A percentile compares a stretch with the other conserved stretches of the same genome.
Evolutionary conservation across 2,329 filamentous ascomycete species (phyloP).

Genomic region (Hymenoscyphus infarciens): DNA sequence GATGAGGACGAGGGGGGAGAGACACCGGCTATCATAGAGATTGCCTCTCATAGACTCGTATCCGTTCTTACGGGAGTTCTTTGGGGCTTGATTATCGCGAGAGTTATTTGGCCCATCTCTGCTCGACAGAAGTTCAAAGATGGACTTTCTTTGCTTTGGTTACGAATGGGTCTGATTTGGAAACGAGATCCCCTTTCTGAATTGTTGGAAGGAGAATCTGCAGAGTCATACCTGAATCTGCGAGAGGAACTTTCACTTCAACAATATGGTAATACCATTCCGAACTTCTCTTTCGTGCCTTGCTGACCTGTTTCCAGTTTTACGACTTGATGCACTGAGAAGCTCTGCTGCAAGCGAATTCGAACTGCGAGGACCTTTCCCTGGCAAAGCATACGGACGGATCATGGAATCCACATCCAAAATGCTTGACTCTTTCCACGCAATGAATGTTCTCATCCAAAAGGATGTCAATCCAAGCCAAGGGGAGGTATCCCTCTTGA

Average conservation of each 20-base stretch:
- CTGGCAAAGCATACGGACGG: slow-evolving; percentile 64
- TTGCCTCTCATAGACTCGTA: slow-evolving; percentile 81
- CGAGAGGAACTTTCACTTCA: slow-evolving; percentile 85
- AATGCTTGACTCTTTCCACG: slow-evolving; percentile 90
- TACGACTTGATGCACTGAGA: slow-evolving; percentile 70
- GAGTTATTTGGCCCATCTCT: slow-evolving; percentile 90
- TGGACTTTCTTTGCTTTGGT: slow-evolving; percentile 83
- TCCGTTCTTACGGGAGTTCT: slow-evolving; percentile 82
- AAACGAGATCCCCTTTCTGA: slow-evolving; percentile 83
- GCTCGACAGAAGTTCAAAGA: slow-evolving; percentile 85
- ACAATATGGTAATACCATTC: slow-evolving; percentile 55
- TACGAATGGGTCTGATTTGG: slow-evolving; percentile 95
- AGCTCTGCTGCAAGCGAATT: slow-evolving; percentile 78
- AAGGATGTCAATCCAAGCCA: slow-evolving; percentile 72
- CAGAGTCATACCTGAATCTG: slow-evolving; percentile 76
- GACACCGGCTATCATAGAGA: slow-evolving; percentile 80
- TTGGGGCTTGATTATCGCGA: slow-evolving; percentile 88
- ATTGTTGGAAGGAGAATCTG: slow-evolving; percentile 56
- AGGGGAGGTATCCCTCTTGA: slow-evolving; percentile 77
- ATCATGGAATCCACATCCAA: slow-evolving; percentile 78
- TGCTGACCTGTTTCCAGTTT: slow-evolving; percentile 38
- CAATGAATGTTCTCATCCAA: slow-evolving; percentile 88
- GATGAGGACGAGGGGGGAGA: slow-evolving; percentile 86
- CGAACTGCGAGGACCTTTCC: slow-evolving; percentile 83
- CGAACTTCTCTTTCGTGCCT: slow-evolving; percentile 16